These are phyloP conservation scores for Fusarium transvaalense DNA, from an alignment of 2,329 filamentous ascomycete species.

Conservation along the genomic window DNA sequence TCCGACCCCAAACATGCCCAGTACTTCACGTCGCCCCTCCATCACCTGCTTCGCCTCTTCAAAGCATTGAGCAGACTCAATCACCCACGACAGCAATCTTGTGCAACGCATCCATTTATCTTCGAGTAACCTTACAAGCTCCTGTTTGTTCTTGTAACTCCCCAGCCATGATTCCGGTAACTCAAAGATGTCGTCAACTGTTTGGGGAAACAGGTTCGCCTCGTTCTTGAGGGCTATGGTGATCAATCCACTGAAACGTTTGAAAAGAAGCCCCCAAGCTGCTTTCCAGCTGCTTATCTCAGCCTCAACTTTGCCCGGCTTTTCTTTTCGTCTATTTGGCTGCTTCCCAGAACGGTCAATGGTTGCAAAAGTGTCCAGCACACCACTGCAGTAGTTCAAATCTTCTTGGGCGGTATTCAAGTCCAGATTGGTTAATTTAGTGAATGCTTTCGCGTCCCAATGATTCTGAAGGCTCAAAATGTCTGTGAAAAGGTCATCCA, in stretches of 20 bases:
- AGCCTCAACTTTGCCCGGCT: conserved; percentile 1
- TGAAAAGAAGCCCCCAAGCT: conserved; percentile 4
- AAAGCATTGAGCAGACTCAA: not conserved
- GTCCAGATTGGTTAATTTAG: not conserved
- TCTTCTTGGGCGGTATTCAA: conserved; percentile 1
- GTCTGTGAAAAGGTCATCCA: conserved; percentile 6
- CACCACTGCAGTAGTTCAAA: not conserved
- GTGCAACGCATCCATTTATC: not conserved
- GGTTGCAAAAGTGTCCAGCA: not conserved
- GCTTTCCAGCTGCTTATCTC: conserved; percentile 9
- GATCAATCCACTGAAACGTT: not conserved
- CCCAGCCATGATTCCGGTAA: conserved; percentile 12
- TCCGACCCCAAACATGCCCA: conserved; percentile 13
- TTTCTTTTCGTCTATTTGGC: not conserved
- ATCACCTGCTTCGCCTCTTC: not conserved
- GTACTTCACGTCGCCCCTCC: conserved; percentile 1
- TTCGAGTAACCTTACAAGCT: not conserved
- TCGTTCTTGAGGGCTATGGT: not conserved
- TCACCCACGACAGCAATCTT: not conserved
- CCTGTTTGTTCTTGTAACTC: not conserved
- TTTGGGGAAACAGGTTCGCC: not conserved
- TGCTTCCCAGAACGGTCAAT: not conserved
- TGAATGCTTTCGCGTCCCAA: not conserved
- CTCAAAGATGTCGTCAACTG: conserved; percentile 3
- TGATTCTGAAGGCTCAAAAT: conserved; percentile 2